Evolutionary conservation across 352 stramenopile species (phyloP).

Genomic region (Phytophthora cactorum): DNA sequence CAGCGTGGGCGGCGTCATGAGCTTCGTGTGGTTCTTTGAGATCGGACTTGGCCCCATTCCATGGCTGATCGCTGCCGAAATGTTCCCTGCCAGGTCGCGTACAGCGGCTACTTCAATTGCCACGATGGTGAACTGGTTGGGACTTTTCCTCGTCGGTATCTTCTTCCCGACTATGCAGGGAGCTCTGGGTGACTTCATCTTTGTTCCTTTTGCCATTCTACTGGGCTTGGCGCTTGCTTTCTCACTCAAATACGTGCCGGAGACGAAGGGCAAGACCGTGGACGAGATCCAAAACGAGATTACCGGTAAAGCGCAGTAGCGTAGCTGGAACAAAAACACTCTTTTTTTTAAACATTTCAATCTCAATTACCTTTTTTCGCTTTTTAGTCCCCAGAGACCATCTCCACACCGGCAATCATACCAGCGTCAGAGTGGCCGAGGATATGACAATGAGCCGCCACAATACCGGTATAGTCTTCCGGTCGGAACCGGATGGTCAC

Average conservation of each 20-base stretch:
- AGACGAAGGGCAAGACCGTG: conserved; percentile 90
- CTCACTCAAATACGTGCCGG: conserved; percentile 82
- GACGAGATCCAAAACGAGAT: conserved; percentile 70
- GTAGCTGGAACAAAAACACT: background rate
- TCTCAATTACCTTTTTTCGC: background rate
- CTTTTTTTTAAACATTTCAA: background rate
- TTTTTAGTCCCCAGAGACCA: conserved; percentile 41
- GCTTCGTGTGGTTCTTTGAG: conserved; percentile 80
- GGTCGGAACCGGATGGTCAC: conserved; percentile 84
- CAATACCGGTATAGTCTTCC: conserved; percentile 61
- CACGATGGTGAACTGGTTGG: conserved; percentile 96
- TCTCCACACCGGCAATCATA: conserved; percentile 73
- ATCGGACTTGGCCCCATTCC: conserved; percentile 91
- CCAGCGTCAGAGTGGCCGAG: conserved; percentile 82
- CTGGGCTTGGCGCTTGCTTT: conserved; percentile 79
- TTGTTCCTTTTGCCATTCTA: conserved; percentile 88
- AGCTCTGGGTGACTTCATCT: conserved; percentile 83
- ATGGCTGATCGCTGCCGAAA: conserved; percentile 96
- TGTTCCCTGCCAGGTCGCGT: conserved; percentile 95
- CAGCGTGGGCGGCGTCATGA: conserved; percentile 68
- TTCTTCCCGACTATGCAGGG: conserved; percentile 92
- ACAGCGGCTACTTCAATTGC: conserved; percentile 89
- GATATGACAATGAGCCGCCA: conserved; percentile 84
- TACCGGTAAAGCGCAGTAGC: conserved; percentile 19
- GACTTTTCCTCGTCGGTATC: conserved; percentile 94